Base-by-base conservation (phyloP, 345 rosid species). In the Salix suchowensis region DNA sequence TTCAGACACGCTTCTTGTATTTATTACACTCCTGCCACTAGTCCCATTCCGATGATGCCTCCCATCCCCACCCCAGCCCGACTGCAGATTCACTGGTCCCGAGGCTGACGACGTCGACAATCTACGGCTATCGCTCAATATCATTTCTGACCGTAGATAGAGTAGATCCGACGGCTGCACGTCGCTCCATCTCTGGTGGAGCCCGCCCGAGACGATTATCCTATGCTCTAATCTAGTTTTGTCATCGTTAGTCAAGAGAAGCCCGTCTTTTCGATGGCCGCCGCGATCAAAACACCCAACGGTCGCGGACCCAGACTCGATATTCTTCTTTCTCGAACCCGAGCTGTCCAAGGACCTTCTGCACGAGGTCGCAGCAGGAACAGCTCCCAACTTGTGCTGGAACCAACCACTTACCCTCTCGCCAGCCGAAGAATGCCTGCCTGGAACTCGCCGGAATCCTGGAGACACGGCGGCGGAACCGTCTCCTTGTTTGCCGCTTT, bases 1-100 rank as follows among this genome's bases (percentile, higher is more conserved):
- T 84, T 94, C 94, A 74, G 98, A 94, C 88, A 89, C 86, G 68
- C 97, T 91, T 85, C 97, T 88, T 68, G 81, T 68, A 36, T 87
- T 88, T 52, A 86, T 89, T 85, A 86, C 88, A 76, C 74, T 80
- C 67, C 88, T 89, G 82, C 92, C 90, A 86, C 76, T 67, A 2
- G 9, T 67, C 18, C 44, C 44, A 2, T 9, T 9, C 44, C 44
- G 13, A 9, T 40, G 13, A 9, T 40, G 44, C 44, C 44, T 40
- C 44, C 44, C 44, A 40, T 40, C 44, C 44, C 44, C 44, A 2
- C 9, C 13, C 44, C 32, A 26, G 26, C 36, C 50, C 4, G 73
- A 74, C 74, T 73, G 74, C 60, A 78, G 34, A 40, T 10, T 40
- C 44, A 40, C 44, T 6, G 76, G 69, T 71, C 24, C 70, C 40